Percentiles rank a stretch among this genome's conserved stretches.
These are phyloP conservation scores for Rhodamnia argentea DNA, from an alignment of 345 rosid species.

Conservation along the genomic window DNA sequence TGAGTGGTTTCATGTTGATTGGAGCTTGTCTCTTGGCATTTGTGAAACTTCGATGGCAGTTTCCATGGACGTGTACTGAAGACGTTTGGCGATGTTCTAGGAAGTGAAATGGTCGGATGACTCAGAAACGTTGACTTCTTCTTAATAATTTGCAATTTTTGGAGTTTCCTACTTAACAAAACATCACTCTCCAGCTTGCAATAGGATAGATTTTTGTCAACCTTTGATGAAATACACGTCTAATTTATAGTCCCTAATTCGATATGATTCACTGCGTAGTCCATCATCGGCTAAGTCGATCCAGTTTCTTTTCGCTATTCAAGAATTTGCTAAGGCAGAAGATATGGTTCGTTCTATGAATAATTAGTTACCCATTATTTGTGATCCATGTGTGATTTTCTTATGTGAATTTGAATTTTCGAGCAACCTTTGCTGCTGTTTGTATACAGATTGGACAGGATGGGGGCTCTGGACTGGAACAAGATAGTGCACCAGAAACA, in stretches of 20 bases:
- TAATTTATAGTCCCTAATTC: background rate
- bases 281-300: background rate
- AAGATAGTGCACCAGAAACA: slow-evolving; percentile 60
- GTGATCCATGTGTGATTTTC: background rate
- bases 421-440: background rate
- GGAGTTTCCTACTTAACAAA: background rate
- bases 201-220: background rate
- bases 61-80: background rate
- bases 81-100: background rate
- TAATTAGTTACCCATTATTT: background rate
- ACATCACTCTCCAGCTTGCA: background rate
- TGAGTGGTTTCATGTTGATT: background rate
- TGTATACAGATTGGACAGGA: slow-evolving; percentile 54
- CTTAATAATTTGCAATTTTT: background rate
- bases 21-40: background rate
- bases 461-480: slow-evolving; percentile 74
- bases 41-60: background rate
- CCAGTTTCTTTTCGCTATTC: background rate
- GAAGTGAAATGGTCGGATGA: background rate
- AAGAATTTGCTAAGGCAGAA: background rate
- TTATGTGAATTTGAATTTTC: background rate
- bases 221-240: rapidly evolving
- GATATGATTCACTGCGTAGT: background rate
- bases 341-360: background rate
- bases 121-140: background rate